Evolutionary conservation across 2,329 filamentous ascomycete genomes (phyloP).

Genomic region (Xylariales sp.): DNA sequence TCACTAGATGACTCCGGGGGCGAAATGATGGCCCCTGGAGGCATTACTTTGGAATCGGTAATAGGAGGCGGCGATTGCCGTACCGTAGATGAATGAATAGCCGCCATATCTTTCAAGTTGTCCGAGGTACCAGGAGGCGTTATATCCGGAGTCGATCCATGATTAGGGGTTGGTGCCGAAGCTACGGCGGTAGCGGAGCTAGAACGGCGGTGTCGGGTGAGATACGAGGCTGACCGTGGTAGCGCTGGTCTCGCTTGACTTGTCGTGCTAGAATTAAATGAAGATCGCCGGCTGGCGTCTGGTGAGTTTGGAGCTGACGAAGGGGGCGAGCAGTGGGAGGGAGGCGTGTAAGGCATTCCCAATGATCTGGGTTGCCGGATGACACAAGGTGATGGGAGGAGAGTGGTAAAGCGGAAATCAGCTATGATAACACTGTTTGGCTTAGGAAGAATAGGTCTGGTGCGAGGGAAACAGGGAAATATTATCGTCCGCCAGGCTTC

Average conservation of each 20-base stretch:
- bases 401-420: constrained; percentile 40
- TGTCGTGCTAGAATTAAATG: constrained; percentile 57
- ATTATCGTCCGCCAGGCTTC: constrained; percentile 45
- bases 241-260: constrained; percentile 62
- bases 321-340: constrained; percentile 73
- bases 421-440: constrained; percentile 44
- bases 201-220: constrained; percentile 71
- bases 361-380: constrained; percentile 48
- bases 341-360: constrained; percentile 90
- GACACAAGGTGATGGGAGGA: constrained; percentile 42
- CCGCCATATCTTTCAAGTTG: constrained; percentile 59
- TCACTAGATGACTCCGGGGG: constrained; percentile 92
- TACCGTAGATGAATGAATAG: constrained; percentile 64
- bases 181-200: constrained; percentile 58
- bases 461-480: constrained; percentile 47
- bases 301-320: constrained; percentile 69
- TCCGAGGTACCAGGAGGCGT: constrained; percentile 64
- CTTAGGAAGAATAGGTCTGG: constrained; percentile 43
- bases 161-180: constrained; percentile 35
- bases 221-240: constrained; percentile 74
- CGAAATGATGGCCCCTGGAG: constrained; percentile 86
- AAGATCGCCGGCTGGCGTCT: constrained; percentile 68
- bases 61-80: constrained; percentile 87
- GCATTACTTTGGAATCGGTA: constrained; percentile 77
- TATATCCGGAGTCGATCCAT: constrained; percentile 54